Percentiles rank a stretch among this genome's conserved stretches.
Conservation (phyloP, 1,284 basidiomycete species). For the Mixia osmundae region DNA sequence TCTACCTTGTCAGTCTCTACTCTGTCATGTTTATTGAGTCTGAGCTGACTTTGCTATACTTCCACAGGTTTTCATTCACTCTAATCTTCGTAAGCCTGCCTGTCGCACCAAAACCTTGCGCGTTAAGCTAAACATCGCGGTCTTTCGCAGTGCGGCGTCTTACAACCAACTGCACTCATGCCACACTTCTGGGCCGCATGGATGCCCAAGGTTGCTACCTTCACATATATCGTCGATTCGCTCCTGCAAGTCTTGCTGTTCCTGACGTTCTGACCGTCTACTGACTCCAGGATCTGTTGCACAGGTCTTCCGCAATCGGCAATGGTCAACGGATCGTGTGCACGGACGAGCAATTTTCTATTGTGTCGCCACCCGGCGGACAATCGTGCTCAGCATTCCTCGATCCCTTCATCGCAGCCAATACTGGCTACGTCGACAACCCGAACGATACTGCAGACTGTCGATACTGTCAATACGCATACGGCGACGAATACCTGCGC, state of each 20-base stretch:
- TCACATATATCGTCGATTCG: background rate
- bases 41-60: slow-evolving; percentile 1
- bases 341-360: slow-evolving; percentile 1
- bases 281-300: slow-evolving; percentile 2
- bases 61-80: slow-evolving; percentile 4
- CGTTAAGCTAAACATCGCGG: background rate
- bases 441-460: slow-evolving; percentile 20
- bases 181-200: slow-evolving; percentile 8
- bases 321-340: slow-evolving; percentile 2
- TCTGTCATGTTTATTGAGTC: background rate
- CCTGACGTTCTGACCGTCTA: background rate
- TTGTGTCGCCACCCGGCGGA: slow-evolving; percentile 3
- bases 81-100: slow-evolving; percentile 4
- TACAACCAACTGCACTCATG: background rate
- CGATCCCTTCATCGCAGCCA: slow-evolving; percentile 2
- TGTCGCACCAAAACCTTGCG: background rate
- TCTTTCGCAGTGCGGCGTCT: background rate
- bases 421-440: slow-evolving; percentile 22
- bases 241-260: background rate
- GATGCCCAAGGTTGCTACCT: slow-evolving; percentile 2
- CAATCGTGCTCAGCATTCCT: slow-evolving; percentile 5
- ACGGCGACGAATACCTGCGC: slow-evolving; percentile 4
- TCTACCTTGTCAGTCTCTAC: background rate
- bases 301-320: slow-evolving; percentile 2
- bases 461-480: slow-evolving; percentile 7